A percentile compares a stretch with the other conserved stretches of the same genome.
Conservation (phyloP, 164 flowering plant genomes). For the Magnolia kwangsiensis region DNA sequence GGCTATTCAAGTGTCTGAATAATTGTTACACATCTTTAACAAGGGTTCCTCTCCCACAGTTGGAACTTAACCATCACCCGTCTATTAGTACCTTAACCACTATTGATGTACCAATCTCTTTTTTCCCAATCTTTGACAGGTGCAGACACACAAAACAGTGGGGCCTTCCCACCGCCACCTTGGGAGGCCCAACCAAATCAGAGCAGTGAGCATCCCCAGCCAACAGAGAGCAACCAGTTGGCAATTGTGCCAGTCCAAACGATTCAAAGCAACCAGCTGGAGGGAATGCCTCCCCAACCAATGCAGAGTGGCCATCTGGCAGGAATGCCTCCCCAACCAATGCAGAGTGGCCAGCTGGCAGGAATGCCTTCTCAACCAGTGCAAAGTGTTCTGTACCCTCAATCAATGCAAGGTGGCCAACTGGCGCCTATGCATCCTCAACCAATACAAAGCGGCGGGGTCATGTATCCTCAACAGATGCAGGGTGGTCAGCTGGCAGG, state of each 20-base stretch:
- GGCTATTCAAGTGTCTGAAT: background rate
- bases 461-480: conserved; percentile 36
- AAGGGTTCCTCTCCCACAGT: background rate
- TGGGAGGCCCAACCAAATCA: conserved; percentile 65
- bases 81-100: background rate
- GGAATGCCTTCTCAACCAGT: conserved; percentile 34
- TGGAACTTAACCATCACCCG: background rate
- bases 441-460: conserved; percentile 33
- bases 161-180: conserved; percentile 85
- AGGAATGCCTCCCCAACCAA: conserved; percentile 32
- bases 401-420: conserved; percentile 21
- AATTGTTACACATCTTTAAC: background rate
- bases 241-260: conserved; percentile 34
- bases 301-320: conserved; percentile 24
- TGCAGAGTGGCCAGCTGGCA: conserved; percentile 24
- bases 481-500: conserved; percentile 27
- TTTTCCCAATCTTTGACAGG: background rate
- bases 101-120: background rate
- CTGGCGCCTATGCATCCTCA: conserved; percentile 30
- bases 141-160: conserved; percentile 46
- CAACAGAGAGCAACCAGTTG: background rate
- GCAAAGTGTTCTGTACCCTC: conserved; percentile 48
- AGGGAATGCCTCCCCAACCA: conserved; percentile 6
- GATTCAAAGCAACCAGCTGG: conserved; percentile 27
- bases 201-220: background rate